Evolutionary conservation across 805 yeast genomes (phyloP), one percentile per base, ranked within the genome.

Genomic region (Metschnikowia kofuensis): DNA sequence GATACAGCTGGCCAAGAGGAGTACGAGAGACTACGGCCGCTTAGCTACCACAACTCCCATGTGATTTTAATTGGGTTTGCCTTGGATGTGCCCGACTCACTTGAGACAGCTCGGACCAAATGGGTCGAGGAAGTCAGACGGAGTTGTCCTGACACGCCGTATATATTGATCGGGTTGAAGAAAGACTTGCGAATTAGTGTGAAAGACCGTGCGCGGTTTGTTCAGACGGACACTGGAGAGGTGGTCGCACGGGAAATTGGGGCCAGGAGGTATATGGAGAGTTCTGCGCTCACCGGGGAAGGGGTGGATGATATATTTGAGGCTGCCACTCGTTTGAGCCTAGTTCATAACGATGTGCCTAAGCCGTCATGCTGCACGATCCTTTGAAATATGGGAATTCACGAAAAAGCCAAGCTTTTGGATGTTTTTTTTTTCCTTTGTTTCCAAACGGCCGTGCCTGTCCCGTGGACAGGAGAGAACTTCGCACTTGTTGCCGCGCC

Each of bases 1-100:
- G 97, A 90, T 64, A 90, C 97, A 1, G 97, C 97, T 2, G 97
- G 97, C 2, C 97, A 90, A 68, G 97, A 90, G 70, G 97, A 90
- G 67, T 90, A 90, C 64, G 97, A 90, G 64, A 72, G 97, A 50
- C 72, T 91, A 50, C 79, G 97, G 52, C 97, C 97, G 0, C 72
- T 91, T 55, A 86, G 96, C 21, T 91, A 91, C 62, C 80, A 91
- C 10, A 85, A 88, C 59, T 95, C 97, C 2, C 87, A 91, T 65
- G 87, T 88, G 48, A 85, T 91, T 45, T 70, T 90, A 47, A 85
- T 90, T 46, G 97, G 92, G 0, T 91, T 87, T 69, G 89, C 97
- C 0, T 73, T 90, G 15, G 88, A 91, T 64, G 83, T 82, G 28
- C 90, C 89, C 1, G 97, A 91, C 58, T 87, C 96, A 0, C 70